Conservation (phyloP, 148 eudicot genomes). For the Fagopyrum homotropicum region DNA sequence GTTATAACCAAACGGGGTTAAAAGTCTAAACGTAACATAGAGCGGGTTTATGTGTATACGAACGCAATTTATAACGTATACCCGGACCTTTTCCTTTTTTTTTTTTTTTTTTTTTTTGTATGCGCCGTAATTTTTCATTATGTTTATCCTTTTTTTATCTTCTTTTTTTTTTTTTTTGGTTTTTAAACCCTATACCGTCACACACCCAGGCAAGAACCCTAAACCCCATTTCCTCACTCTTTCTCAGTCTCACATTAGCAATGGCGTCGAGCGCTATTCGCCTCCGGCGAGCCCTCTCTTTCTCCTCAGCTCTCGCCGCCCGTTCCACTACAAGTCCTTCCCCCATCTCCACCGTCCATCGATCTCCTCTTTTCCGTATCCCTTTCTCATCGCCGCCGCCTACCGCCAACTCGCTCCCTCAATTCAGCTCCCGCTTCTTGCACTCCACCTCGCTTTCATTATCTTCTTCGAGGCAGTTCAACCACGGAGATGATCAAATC, state of each 20-base stretch:
- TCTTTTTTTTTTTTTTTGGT: too few relatives aligned
- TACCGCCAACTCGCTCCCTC: conserved; percentile 5
- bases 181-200: too few relatives aligned
- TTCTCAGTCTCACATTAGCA: conserved; percentile 4
- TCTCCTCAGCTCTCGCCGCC: conserved; percentile 29
- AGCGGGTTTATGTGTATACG: too few relatives aligned
- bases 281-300: conserved; percentile 52
- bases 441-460: conserved; percentile 24
- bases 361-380: conserved; percentile 17
- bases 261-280: conserved; percentile 45
- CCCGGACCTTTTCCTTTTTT: too few relatives aligned
- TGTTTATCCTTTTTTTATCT: too few relatives aligned
- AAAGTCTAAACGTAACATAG: too few relatives aligned
- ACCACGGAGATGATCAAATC: conserved; percentile 36
- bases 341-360: neutral
- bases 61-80: too few relatives aligned
- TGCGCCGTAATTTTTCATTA: too few relatives aligned
- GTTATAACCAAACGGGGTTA: too few relatives aligned
- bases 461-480: conserved; percentile 19
- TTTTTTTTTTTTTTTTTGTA: too few relatives aligned
- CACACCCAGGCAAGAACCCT: neutral
- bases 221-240: neutral
- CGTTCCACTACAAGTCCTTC: conserved; percentile 9
- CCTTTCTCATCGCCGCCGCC: conserved; percentile 5
- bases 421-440: conserved; percentile 19